phyloP scores from a whole-genome alignment of 116 monocot species.

The Phalaenopsis hybrid region DNA sequence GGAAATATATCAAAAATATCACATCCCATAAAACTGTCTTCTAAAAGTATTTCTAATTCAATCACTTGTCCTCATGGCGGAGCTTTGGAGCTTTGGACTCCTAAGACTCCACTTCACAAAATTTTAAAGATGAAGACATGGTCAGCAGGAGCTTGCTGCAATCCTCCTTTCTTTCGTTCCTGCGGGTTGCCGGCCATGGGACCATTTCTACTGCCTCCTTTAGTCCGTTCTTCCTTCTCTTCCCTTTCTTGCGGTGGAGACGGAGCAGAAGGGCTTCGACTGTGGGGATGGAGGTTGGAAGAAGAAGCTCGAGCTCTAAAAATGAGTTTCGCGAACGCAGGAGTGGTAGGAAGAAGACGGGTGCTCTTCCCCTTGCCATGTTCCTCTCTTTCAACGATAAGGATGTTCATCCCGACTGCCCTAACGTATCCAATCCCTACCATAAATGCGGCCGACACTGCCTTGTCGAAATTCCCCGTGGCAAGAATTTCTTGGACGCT shows the following conservation, averaged over 20 bases:
- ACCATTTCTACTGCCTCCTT: not conserved
- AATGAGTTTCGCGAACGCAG: not conserved
- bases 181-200: not conserved
- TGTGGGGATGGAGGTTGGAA: constrained; percentile 5
- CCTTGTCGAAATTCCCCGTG: not conserved
- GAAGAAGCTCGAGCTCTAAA: not conserved
- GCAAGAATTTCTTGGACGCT: not conserved
- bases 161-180: not conserved
- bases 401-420: not conserved
- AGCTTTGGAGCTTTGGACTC: not conserved
- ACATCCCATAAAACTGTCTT: too few relatives aligned
- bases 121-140: not conserved
- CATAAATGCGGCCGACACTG: constrained; percentile 11
- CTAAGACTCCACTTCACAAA: not conserved
- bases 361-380: constrained; percentile 12
- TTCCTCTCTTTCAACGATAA: constrained; percentile 8
- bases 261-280: not conserved
- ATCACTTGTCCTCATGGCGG: too few relatives aligned
- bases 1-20: too few relatives aligned
- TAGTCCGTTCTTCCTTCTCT: not conserved
- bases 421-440: constrained; percentile 7
- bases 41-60: too few relatives aligned
- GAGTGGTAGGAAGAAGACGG: not conserved
- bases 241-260: not conserved
- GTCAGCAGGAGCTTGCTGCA: not conserved